Base-by-base conservation (phyloP, 495 filamentous ascomycete species). In the Glonium stellatum region DNA sequence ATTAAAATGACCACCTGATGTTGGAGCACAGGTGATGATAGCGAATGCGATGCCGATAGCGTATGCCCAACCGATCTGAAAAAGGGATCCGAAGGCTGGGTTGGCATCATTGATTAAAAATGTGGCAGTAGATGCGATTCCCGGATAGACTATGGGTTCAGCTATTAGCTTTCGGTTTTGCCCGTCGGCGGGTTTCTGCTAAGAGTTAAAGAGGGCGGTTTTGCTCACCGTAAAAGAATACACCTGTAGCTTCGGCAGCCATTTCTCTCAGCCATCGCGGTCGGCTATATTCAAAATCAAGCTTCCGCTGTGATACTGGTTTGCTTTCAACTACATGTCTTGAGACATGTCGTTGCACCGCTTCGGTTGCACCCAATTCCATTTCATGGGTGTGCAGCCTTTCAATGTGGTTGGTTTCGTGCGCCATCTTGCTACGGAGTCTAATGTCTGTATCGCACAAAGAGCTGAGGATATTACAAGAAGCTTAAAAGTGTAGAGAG, bases 11-110 rank as follows among this genome's bases (percentile, higher is more conserved):
- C 79, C 79, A 59, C 79, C 79, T 13, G 75, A 78, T 0, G 77
- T 79, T 8, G 78, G 65, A 50, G 73, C 79, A 55, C 77, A 79
- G 41, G 74, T 75, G 51, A 80, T 78, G 67, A 82, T 80, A 35
- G 79, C 79, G 60, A 82, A 80, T 12, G 77, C 74, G 59, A 82
- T 82, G 10, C 79, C 79, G 44, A 81, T 61, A 25, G 77, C 78
- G 61, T 76, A 80, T 4, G 77, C 60, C 61, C 68, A 76, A 25
- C 79, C 79, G 54, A 80, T 78, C 54, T 77, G 72, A 62, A 80
- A 76, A 51, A 81, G 59, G 50, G 67, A 73, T 41, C 77, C 71
- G 56, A 76, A 80, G 8, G 67, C 70, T 0, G 73, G 69, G 39
- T 65, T 61, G 27, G 58, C 66, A 11, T 61, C 64, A 60, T 78